Evolutionary conservation across 257 asterid genomes (phyloP), one percentile per base, ranked within the genome.

Genomic region (Ophiorrhiza pumila): DNA sequence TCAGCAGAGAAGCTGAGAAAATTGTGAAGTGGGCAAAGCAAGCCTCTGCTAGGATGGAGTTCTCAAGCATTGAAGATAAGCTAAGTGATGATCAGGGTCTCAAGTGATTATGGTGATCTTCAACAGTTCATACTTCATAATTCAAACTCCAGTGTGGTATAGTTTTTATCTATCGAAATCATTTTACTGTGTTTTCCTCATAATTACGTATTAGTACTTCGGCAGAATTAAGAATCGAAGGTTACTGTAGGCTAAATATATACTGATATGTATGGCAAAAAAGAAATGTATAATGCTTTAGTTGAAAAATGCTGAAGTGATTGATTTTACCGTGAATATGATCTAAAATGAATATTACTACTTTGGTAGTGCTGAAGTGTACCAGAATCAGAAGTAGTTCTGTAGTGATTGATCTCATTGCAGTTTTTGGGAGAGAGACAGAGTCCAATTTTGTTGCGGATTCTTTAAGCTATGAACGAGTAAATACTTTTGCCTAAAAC

Each of bases 21-120:
- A 90, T 90, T 81, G 94, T 90, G 71, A 86, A 85, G 80, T 87
- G 96, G 96, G 96, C 96, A 76, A 88, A 88, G 55, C 96, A 92
- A 35, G 96, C 86, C 71, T 92, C 96, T 76, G 88, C 96, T 37
- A 81, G 98, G 75, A 82, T 90, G 85, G 90, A 86, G 62, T 45
- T 82, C 56, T 59, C 79, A 13, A 10, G 65, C 71, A 74, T 65
- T 74, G 78, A 74, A 18, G 78, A 74, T n/a, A n/a, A n/a, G n/a
- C n/a, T n/a, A n/a, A n/a, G n/a, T n/a, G n/a, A n/a, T n/a, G n/a
- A n/a, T n/a, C 41, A 65, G 23, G 32, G 34, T 55, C 66, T 55
- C 55, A 52, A 74, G 56, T 74, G 73, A 66, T 74, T 14, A 12
- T 64, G 35, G 34, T 57, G 8, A 49, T 49, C 31, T 27, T 5